A percentile compares a stretch with the other conserved stretches of the same genome.
phyloP scores from a whole-genome alignment of 441 rosid genomes.

The Syzygium malaccense region DNA sequence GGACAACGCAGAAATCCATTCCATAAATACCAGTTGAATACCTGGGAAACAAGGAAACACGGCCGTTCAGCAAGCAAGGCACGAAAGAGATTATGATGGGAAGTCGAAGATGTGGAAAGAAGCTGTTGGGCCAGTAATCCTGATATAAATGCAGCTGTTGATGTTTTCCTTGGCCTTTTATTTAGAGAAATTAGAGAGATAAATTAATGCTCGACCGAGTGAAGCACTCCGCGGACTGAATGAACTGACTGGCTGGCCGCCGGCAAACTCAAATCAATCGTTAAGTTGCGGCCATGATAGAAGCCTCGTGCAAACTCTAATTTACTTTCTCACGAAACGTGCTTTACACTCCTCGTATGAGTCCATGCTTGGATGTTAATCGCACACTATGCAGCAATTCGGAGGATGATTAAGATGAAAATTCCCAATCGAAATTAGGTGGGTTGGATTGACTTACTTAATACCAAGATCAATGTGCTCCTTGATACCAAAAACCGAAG shows the following conservation, averaged over 20 bases:
- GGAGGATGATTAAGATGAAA: background rate
- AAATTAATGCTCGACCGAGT: background rate
- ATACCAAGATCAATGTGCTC: conserved; percentile 29
- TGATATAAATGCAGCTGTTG: background rate
- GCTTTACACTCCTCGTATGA: background rate
- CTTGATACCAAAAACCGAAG: conserved; percentile 21
- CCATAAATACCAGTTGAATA: conserved; percentile 15
- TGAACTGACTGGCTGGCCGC: background rate
- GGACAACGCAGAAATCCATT: background rate
- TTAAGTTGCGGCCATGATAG: background rate
- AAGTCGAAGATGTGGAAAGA: background rate
- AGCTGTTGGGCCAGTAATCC: background rate
- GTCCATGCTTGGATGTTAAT: background rate
- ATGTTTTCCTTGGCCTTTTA: background rate
- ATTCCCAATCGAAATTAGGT: background rate
- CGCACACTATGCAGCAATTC: background rate
- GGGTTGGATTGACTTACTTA: conserved; percentile 8
- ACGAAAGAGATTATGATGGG: background rate
- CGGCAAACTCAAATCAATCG: background rate
- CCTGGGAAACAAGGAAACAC: background rate
- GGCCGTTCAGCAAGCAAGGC: background rate
- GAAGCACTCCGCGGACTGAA: background rate
- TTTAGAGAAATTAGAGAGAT: background rate
- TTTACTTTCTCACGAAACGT: background rate
- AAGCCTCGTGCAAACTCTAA: background rate